Base-by-base conservation (phyloP, 2,329 filamentous ascomycete genomes). In the Neurospora sp. region DNA sequence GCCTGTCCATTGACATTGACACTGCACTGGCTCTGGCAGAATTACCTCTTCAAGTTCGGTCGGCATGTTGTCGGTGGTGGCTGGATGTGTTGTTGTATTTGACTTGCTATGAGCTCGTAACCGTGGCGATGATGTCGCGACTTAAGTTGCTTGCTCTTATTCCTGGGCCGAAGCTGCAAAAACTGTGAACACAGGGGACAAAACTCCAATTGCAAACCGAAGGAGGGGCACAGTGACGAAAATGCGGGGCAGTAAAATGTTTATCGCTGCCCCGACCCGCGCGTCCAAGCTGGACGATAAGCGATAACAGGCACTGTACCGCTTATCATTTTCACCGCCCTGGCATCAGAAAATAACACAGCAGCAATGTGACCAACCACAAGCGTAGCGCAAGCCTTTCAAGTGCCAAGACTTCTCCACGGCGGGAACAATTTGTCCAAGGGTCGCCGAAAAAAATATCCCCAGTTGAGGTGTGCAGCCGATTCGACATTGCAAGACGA, bases 21-120 rank as follows among this genome's bases (percentile, higher is more conserved):
- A 46, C 46, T 41, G 28, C 28, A n/a, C n/a, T 33, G 46, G 17
- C 6, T 12, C 17, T 4, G n/a, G 19, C 17, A 37, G 10, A 66
- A 23, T 57, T 82, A 92, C 91, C 82, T 93, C 91, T 82, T 93
- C 90, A 65, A 93, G 80, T 82, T 93, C 90, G 62, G 89, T 89
- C 69, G 90, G 87, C 91, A 94, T 93, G 19, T 17, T 69, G 66
- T 66, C 28, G 23, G 12, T 36, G 8, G 52, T 62, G 15, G 1
- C 28, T 36, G 52, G 15, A 17, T 17, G 52, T 62, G 28, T 62
- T 17, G 23, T 62, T 36, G 52, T 17, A 62, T 62, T 4, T 15
- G 15, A 36, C 52, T 62, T 62, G 8, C 6, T 62, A 62, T 33
- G 12, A 62, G 52, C 52, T 8, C 52, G 52, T 33, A 62, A 62